Evolutionary conservation across 2,329 filamentous ascomycete genomes (phyloP).

Genomic region (Pleurostoma richardsiae): DNA sequence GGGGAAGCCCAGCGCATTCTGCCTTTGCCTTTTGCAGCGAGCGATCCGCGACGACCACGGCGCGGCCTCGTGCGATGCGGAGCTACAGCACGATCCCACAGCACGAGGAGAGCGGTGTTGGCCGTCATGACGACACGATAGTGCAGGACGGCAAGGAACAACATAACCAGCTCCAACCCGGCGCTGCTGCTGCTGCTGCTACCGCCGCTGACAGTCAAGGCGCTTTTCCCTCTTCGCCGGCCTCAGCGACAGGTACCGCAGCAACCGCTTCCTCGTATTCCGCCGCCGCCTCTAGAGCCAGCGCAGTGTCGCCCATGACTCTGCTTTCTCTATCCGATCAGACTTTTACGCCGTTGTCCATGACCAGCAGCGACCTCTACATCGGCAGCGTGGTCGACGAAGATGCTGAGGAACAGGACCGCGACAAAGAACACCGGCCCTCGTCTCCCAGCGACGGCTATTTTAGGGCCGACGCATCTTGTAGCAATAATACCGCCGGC

Average conservation of each 20-base stretch:
- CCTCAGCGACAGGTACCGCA: conserved; percentile 8
- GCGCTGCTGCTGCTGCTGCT: too few species aligned
- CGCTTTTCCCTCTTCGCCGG: neutral
- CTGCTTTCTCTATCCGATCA: conserved; percentile 16
- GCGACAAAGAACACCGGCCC: neutral
- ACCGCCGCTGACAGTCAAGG: neutral
- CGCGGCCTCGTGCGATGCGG: neutral
- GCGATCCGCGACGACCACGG: too few species aligned
- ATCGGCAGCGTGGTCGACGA: conserved; percentile 1
- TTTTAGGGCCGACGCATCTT: too few species aligned
- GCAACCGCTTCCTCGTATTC: conserved; percentile 4
- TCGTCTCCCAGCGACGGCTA: too few species aligned
- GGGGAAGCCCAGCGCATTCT: too few species aligned
- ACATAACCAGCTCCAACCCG: too few species aligned
- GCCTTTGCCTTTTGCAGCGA: too few species aligned
- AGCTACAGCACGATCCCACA: neutral
- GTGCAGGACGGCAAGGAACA: neutral
- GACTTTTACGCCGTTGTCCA: conserved; percentile 23
- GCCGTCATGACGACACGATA: neutral
- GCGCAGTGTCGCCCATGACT: conserved; percentile 12
- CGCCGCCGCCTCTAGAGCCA: neutral
- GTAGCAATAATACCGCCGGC: neutral
- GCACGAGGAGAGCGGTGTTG: neutral
- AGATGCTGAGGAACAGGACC: conserved; percentile 1
- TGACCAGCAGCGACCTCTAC: conserved; percentile 15